phyloP scores from a whole-genome alignment of 2,329 filamentous ascomycete genomes.

The Fusarium sp. region DNA sequence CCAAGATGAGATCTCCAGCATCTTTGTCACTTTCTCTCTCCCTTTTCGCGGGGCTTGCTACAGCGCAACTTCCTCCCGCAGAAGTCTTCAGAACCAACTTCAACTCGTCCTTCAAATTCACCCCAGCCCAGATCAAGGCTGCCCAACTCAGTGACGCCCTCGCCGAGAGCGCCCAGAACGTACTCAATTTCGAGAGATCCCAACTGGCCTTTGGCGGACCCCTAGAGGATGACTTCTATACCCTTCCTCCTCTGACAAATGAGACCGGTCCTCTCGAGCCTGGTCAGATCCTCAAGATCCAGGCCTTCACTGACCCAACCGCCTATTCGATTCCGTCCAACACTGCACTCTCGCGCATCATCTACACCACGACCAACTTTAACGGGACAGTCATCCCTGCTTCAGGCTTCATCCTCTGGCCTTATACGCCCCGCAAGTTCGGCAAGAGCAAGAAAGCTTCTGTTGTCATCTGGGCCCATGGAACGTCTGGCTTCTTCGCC shows the following conservation, averaged over 20 bases:
- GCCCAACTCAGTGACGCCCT: neutral
- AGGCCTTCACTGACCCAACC: slow-evolving; percentile 52
- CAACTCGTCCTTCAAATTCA: slow-evolving; percentile 3
- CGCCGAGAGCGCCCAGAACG: neutral
- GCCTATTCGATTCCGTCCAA: slow-evolving; percentile 55
- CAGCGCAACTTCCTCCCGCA: neutral
- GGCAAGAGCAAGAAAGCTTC: neutral
- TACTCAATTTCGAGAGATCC: slow-evolving; percentile 4
- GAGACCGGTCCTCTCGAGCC: slow-evolving; percentile 33
- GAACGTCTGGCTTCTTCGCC: slow-evolving; percentile 56
- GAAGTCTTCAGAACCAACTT: slow-evolving; percentile 2
- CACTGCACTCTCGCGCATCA: slow-evolving; percentile 60
- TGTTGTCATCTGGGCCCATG: slow-evolving; percentile 58
- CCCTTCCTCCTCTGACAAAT: slow-evolving; percentile 39
- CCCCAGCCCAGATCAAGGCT: neutral
- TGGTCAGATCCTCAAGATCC: slow-evolving; percentile 55
- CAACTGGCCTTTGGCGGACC: slow-evolving; percentile 1
- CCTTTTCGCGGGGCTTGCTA: neutral
- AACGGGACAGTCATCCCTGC: slow-evolving; percentile 60
- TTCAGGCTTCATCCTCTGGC: slow-evolving; percentile 64
- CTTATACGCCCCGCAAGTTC: slow-evolving; percentile 45
- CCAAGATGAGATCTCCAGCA: neutral
- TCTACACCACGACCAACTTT: slow-evolving; percentile 59
- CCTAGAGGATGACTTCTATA: slow-evolving; percentile 55
- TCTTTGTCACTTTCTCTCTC: neutral